Evolutionary conservation across 495 filamentous ascomycete species (phyloP).

Genomic region (Talaromyces adpressus): DNA sequence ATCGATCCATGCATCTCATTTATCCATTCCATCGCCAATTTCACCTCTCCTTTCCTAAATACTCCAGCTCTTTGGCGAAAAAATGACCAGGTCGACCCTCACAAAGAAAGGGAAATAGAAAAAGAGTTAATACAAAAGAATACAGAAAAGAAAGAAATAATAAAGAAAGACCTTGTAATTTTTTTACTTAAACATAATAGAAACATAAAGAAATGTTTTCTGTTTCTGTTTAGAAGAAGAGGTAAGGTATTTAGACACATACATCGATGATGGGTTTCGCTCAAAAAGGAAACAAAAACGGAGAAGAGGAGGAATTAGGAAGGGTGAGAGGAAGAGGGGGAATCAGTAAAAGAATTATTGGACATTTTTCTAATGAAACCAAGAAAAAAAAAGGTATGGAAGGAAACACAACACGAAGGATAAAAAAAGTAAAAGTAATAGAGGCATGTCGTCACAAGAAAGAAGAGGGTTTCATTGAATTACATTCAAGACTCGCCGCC

Average conservation of each 20-base stretch:
- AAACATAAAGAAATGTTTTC: neutral
- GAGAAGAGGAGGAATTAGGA: neutral
- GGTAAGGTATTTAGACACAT: neutral
- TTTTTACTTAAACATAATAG: neutral
- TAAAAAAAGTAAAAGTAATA: slow-evolving; percentile 10
- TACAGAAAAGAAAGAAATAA: neutral
- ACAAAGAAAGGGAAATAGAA: neutral
- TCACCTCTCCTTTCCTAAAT: neutral
- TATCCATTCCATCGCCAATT: neutral
- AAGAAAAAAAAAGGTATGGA: neutral
- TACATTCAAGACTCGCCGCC: slow-evolving; percentile 7
- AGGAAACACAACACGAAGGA: neutral
- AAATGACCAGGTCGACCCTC: too few relatives aligned
- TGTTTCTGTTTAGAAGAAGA: neutral
- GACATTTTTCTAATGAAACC: slow-evolving; percentile 8
- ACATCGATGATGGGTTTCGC: neutral
- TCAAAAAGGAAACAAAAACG: slow-evolving; percentile 6
- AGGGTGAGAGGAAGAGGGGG: neutral
- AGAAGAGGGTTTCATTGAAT: slow-evolving; percentile 4
- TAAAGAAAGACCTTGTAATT: neutral
- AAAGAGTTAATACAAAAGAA: neutral
- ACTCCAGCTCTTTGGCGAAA: neutral
- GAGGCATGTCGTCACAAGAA: slow-evolving; percentile 9
- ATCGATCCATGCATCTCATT: neutral
- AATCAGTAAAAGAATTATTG: neutral